phyloP scores from a whole-genome alignment of 768 basidiomycete species.

The Cantharellus cinnabarinus region DNA sequence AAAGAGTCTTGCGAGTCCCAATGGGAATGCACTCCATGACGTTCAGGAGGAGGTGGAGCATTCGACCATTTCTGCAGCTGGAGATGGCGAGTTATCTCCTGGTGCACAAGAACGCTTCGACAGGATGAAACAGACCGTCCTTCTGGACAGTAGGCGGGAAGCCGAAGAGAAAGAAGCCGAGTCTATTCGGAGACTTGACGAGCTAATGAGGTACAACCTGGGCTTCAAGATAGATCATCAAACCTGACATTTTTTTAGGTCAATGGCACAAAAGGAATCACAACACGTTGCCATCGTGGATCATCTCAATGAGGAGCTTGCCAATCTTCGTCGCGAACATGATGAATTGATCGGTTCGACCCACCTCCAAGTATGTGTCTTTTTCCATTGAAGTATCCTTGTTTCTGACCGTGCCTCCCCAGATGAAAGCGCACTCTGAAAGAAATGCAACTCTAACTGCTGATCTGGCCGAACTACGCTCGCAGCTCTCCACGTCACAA shows the following conservation, averaged over 20 bases:
- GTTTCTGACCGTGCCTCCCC: background rate
- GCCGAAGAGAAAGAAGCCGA: slow-evolving; percentile 18
- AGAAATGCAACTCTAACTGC: slow-evolving; percentile 62
- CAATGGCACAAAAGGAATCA: slow-evolving; percentile 96
- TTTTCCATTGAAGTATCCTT: background rate
- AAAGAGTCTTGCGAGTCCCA: slow-evolving; percentile 16
- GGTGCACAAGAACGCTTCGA: slow-evolving; percentile 56
- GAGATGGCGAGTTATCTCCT: slow-evolving; percentile 30
- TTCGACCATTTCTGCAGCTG: background rate
- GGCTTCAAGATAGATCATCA: slow-evolving; percentile 2
- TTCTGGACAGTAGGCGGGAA: slow-evolving; percentile 11
- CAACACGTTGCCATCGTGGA: slow-evolving; percentile 68
- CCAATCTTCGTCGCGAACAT: slow-evolving; percentile 39
- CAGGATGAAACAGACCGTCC: slow-evolving; percentile 47
- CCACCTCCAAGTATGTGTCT: slow-evolving; percentile 50
- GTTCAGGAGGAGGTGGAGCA: slow-evolving; percentile 6
- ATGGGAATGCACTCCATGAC: slow-evolving; percentile 1
- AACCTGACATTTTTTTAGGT: slow-evolving; percentile 26
- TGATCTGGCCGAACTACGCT: slow-evolving; percentile 55
- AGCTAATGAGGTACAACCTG: slow-evolving; percentile 52
- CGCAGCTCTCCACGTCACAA: slow-evolving; percentile 8
- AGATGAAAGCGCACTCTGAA: slow-evolving; percentile 19
- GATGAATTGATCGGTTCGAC: slow-evolving; percentile 67
- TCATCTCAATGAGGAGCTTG: slow-evolving; percentile 30
- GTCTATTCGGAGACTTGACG: slow-evolving; percentile 61